phyloP scores from a whole-genome alignment of 2,329 filamentous ascomycete genomes.

The Aspergillus fumigatiaffinis region DNA sequence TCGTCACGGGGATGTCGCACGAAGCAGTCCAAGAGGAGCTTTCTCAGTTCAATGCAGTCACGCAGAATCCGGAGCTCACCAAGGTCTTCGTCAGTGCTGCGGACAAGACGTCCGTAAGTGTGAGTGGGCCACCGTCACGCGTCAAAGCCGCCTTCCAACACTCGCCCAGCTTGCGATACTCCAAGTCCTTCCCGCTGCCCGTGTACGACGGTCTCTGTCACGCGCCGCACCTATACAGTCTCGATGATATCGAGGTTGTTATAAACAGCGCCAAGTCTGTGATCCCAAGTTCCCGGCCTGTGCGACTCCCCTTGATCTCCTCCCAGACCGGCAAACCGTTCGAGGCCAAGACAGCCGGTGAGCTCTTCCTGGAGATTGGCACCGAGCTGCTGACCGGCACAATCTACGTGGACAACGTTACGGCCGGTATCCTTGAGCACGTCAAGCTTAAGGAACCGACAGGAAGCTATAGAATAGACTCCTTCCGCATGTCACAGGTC shows the following conservation, averaged over 20 bases:
- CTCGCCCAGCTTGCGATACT: constrained; percentile 12
- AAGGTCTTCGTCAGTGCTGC: constrained; percentile 19
- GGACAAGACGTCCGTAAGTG: constrained; percentile 16
- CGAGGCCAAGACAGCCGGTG: constrained; percentile 2
- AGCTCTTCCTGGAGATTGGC: constrained; percentile 9
- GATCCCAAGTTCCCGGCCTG: neutral
- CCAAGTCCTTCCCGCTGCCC: constrained; percentile 16
- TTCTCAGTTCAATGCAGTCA: constrained; percentile 3
- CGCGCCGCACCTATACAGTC: constrained; percentile 45
- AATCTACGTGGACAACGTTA: constrained; percentile 10
- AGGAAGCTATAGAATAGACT: neutral
- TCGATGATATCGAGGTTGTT: constrained; percentile 2
- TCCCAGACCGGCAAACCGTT: constrained; percentile 10
- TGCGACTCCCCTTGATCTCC: constrained; percentile 5
- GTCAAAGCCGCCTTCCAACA: constrained; percentile 13
- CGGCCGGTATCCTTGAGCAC: constrained; percentile 1
- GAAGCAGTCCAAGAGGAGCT: constrained; percentile 9
- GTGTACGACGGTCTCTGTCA: constrained; percentile 23
- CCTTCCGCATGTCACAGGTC: constrained; percentile 8
- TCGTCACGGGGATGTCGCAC: constrained; percentile 4
- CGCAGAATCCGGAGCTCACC: constrained; percentile 10
- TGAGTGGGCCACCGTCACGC: constrained; percentile 22
- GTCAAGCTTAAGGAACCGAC: neutral
- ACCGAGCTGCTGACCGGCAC: constrained; percentile 8
- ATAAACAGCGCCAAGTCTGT: constrained; percentile 3